Evolutionary conservation across 768 basidiomycete species (phyloP), one percentile per base, ranked within the genome.

Genomic region (Leccinum imitatum): DNA sequence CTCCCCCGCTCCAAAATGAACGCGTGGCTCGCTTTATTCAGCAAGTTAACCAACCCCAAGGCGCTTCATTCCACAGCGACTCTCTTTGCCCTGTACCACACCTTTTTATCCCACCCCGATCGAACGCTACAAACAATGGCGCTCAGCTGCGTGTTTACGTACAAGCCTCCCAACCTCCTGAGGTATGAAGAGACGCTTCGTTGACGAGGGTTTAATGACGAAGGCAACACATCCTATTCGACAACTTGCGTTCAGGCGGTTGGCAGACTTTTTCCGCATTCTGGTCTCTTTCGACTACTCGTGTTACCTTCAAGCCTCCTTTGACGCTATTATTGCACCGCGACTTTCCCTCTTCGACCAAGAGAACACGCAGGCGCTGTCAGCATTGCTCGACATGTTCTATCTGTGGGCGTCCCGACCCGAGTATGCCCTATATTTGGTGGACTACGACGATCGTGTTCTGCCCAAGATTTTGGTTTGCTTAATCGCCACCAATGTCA

Each of bases 1-100:
- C 72, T 90, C 7, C 75, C 85, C 3, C 86, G 85, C 47, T 73
- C 79, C 30, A 89, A 87, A 68, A 82, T 97, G 10, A 76, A 76
- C 15, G 79, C 84, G 0, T 98, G 92, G 87, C 84, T 98, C 27
- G 83, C 83, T 19, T 80, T 98, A 11, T 92, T 98, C 73, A 82
- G 91, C 53, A 96, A 95, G 70, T 91, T 99, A 71, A 77, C 78
- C 65, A 98, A 98, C 69, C 96, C 95, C n/a, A 96, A 93, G 75
- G 91, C 93, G 0, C 77, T 95, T 2, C 82, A 86, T 68, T 80
- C 84, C 7, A 84, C 91, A 0, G 81, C 88, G 9, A 79, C 80
- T 0, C 79, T 98, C 5, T 83, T 82, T 46, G 54, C 77, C 2
- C 69, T 93, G 23, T 96, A 95, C 74, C 79, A 81, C 14, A 76